phyloP scores from a whole-genome alignment of 208 protist genomes.

The Trypanosoma scelopori region DNA sequence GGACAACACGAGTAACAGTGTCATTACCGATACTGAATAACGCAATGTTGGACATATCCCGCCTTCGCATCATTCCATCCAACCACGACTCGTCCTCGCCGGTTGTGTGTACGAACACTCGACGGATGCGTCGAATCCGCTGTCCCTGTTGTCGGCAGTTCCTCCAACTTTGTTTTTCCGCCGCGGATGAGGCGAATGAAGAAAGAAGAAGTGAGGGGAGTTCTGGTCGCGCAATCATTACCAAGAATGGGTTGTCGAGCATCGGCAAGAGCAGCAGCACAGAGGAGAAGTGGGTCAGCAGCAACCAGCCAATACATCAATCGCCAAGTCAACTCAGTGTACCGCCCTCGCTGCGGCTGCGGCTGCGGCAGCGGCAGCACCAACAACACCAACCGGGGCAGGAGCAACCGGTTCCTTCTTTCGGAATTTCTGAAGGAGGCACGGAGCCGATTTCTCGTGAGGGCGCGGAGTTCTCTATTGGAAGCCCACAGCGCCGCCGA shows the following conservation, averaged over 20 bases:
- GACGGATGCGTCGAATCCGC: neutral
- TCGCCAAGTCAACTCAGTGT: too few species aligned
- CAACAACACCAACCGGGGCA: conserved; percentile 10
- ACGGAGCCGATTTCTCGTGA: neutral
- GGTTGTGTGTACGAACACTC: neutral
- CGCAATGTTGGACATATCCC: neutral
- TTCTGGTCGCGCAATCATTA: neutral
- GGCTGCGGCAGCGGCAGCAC: conserved; percentile 5
- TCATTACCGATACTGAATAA: neutral
- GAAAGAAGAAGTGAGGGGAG: neutral
- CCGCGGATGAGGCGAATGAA: neutral
- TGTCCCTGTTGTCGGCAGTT: conserved; percentile 6
- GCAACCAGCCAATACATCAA: conserved; percentile 2
- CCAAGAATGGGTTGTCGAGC: neutral
- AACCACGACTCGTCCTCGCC: neutral
- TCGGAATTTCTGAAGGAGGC: neutral
- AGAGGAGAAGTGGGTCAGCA: neutral
- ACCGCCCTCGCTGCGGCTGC: neutral
- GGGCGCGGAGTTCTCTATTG: too few species aligned
- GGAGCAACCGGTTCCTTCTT: neutral
- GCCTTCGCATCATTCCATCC: neutral
- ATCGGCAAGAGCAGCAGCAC: neutral
- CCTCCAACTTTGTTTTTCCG: neutral
- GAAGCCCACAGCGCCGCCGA: neutral
- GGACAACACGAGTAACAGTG: neutral